Conservation (phyloP, 441 rosid genomes). For the Eugenia klotzschiana region DNA sequence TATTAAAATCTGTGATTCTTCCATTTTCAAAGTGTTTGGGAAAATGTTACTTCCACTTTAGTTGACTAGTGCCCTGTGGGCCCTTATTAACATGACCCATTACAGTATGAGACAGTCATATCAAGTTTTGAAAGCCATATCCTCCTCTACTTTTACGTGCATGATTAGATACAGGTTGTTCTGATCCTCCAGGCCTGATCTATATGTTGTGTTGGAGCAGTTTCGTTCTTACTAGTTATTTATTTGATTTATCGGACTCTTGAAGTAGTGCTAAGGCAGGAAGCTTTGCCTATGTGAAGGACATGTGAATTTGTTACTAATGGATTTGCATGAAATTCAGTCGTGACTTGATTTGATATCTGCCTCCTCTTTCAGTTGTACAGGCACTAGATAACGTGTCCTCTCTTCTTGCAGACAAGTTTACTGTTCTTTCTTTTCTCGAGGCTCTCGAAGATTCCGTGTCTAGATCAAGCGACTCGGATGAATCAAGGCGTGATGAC, state of each 20-base stretch:
- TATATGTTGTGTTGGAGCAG: neutral
- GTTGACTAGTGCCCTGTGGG: neutral
- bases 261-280: neutral
- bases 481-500: slow-evolving; percentile 21
- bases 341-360: neutral
- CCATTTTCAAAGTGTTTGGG: neutral
- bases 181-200: neutral
- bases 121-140: neutral
- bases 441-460: slow-evolving; percentile 96
- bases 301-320: neutral
- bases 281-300: neutral
- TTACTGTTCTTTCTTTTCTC: slow-evolving; percentile 70
- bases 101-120: neutral
- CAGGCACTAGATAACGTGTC: neutral
- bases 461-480: slow-evolving; percentile 13
- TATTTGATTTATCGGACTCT: neutral
- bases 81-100: neutral
- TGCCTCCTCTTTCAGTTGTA: neutral
- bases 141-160: neutral
- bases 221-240: neutral
- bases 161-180: neutral
- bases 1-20: neutral
- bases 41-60: neutral
- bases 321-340: neutral
- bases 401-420: slow-evolving; percentile 48